These are phyloP conservation scores for Ammopiptanthus mongolicus DNA, from an alignment of 306 rosid genomes.

Conservation along the genomic window DNA sequence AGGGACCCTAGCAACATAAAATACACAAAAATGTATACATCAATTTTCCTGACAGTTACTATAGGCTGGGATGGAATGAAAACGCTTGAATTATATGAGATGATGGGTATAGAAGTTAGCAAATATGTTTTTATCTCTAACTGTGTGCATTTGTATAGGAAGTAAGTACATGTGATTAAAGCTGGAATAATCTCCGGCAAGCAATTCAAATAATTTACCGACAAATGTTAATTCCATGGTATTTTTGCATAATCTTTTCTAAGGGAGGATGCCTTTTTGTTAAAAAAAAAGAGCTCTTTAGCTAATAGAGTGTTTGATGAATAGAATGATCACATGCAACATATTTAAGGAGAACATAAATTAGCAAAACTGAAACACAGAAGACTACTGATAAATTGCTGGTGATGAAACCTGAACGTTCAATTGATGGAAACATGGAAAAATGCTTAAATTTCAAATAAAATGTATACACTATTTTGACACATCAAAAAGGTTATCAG, in stretches of 20 bases:
- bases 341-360: neutral
- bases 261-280: neutral
- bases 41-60: neutral
- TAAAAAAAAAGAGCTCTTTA: neutral
- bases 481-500: neutral
- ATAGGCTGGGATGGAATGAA: neutral
- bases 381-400: neutral
- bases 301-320: neutral
- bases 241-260: neutral
- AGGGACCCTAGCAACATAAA: neutral
- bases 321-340: neutral
- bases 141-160: neutral
- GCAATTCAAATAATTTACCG: neutral
- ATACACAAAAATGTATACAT: neutral
- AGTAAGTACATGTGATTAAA: neutral
- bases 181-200: neutral
- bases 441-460: neutral
- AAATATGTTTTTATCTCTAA: neutral
- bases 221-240: neutral
- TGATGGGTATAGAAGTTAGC: neutral
- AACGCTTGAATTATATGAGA: neutral
- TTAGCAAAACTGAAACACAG: neutral
- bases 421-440: neutral
- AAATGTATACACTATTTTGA: neutral
- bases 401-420: neutral